phyloP scores from a whole-genome alignment of 2,329 filamentous ascomycete species.

The Ophiognomonia clavigignenti-juglandacearum region DNA sequence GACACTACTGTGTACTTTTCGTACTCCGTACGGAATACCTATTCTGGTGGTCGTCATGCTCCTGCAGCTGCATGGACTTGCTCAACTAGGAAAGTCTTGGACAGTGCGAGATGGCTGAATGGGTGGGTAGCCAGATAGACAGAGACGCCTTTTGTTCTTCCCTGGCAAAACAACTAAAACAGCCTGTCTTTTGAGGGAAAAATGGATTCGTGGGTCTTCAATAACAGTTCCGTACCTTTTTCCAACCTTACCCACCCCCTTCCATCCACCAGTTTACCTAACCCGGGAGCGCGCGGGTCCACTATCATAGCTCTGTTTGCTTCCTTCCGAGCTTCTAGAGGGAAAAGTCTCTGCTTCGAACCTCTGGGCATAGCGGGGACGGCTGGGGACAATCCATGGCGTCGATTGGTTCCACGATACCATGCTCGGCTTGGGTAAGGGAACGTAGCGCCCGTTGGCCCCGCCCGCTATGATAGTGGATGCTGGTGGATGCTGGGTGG shows the following conservation, averaged over 20 bases:
- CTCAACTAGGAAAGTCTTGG: slow-evolving; percentile 3
- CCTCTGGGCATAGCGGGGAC: slow-evolving; percentile 9
- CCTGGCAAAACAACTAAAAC: background rate
- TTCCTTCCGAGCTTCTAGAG: slow-evolving; percentile 13
- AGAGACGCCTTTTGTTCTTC: background rate
- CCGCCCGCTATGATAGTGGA: no score
- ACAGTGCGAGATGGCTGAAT: slow-evolving; percentile 5
- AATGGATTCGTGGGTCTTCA: no score
- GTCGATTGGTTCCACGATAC: slow-evolving; percentile 10
- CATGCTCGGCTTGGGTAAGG: slow-evolving; percentile 5
- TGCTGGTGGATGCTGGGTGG: background rate
- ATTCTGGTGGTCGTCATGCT: background rate
- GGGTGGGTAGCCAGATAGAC: background rate
- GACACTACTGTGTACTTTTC: no score
- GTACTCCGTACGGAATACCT: background rate
- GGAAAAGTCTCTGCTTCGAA: slow-evolving; percentile 7
- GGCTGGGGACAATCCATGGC: slow-evolving; percentile 6
- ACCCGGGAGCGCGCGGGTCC: background rate
- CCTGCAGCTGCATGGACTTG: slow-evolving; percentile 1
- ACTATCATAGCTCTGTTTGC: background rate
- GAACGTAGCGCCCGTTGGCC: slow-evolving; percentile 7
- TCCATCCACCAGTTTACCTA: background rate
- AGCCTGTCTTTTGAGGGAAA: no score
- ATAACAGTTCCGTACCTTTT: no score
- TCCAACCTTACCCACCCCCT: no score